These are phyloP conservation scores for Scutellaria minor DNA, from an alignment of 257 asterid genomes.

Conservation along the genomic window DNA sequence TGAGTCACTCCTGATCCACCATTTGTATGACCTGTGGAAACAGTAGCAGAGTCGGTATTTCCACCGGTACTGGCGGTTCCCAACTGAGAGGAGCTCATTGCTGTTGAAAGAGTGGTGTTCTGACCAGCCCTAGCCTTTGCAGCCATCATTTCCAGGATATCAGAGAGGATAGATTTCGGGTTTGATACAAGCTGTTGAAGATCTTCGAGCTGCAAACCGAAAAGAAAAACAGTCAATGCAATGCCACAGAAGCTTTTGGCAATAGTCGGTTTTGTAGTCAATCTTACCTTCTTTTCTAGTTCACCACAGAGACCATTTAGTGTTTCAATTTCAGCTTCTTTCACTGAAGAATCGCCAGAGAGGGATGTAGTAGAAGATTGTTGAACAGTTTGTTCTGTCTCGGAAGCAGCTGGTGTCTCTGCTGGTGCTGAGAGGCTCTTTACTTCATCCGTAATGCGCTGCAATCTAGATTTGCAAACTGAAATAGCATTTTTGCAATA, in stretches of 20 bases:
- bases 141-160: conserved; percentile 59
- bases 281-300: conserved; percentile 77
- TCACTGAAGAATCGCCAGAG: conserved; percentile 46
- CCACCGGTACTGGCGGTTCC: conserved; percentile 50
- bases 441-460: conserved; percentile 58
- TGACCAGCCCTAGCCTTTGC: conserved; percentile 61
- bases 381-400: conserved; percentile 42
- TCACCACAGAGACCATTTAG: conserved; percentile 72
- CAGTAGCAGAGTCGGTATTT: conserved; percentile 54
- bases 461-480: conserved; percentile 71
- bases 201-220: conserved; percentile 82
- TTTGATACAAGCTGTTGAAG: conserved; percentile 76
- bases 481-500: conserved; percentile 80
- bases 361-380: conserved; percentile 49
- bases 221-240: conserved; percentile 20
- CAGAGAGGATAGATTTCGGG: conserved; percentile 77
- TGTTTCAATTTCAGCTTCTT: conserved; percentile 75
- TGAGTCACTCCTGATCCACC: conserved; percentile 70
- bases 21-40: conserved; percentile 71
- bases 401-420: conserved; percentile 44
- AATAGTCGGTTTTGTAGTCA: neutral
- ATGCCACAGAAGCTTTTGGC: neutral
- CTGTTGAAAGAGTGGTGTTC: conserved; percentile 44
- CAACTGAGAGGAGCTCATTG: conserved; percentile 58
- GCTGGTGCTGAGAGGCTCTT: conserved; percentile 40